Evolutionary conservation across 1,139 yeast species (phyloP), one percentile per base, ranked within the genome.

Genomic region (Pichia terricola): DNA sequence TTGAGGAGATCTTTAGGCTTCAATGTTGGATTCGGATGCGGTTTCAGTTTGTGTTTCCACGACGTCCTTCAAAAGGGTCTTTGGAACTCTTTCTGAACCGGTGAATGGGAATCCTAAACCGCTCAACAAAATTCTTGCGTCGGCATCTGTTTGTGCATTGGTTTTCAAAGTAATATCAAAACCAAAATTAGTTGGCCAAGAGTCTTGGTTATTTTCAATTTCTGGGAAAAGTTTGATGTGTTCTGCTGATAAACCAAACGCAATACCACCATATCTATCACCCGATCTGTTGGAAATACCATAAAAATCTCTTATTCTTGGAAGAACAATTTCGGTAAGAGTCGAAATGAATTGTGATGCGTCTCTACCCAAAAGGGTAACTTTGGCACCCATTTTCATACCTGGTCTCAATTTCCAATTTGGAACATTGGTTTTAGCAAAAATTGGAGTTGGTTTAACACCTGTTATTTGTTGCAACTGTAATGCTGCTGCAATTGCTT

Each of bases 381-480:
- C 82, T 61, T 85, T 85, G 48, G 95, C 95, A 44, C 98, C 99
- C 77, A 94, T 85, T 41, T 84, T 81, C 69, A 79, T 82, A 39
- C 96, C 96, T 42, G 79, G 79, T 63, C 97, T 79, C 45, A 88
- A 73, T 55, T 81, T 81, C 96, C 96, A 89, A 37, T 79, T 76
- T 44, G 91, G 83, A 40, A 87, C 86, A 63, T 88, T 88, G 11
- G 85, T 73, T 58, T 77, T 84, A 40, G 94, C 82, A 60, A 70
- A 82, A 32, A 87, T 70, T 35, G 81, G 73, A 52, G 73, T 70
- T 37, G 97, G 89, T 63, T 87, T 86, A 53, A 75, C 80, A 52
- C 95, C 95, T 33, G 98, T 89, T 58, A 94, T 84, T 63, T 91
- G 97, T 53, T 94, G 94, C 45, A 94, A 63, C 63, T 86, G 94